These are phyloP conservation scores for Colletotrichum tofieldiae DNA, from an alignment of 2,329 filamentous ascomycete genomes.

Conservation along the genomic window DNA sequence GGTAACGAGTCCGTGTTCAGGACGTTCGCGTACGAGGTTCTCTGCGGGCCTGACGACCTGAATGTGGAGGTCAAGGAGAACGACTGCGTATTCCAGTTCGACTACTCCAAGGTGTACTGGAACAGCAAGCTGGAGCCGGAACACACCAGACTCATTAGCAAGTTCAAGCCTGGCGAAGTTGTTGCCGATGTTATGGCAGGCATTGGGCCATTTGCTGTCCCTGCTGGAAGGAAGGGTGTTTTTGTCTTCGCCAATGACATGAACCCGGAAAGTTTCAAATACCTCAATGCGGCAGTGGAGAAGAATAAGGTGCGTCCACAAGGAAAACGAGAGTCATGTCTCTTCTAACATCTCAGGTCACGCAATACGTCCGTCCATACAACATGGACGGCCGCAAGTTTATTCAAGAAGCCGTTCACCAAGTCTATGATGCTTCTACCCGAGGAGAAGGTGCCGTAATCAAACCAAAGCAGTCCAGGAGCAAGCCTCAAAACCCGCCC, in stretches of 20 bases:
- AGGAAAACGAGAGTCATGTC: neutral
- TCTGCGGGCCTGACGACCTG: conserved; percentile 86
- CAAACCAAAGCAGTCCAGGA: conserved; percentile 62
- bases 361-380: conserved; percentile 81
- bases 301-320: conserved; percentile 80
- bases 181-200: conserved; percentile 98
- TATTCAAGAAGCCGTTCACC: conserved; percentile 79
- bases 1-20: conserved; percentile 89
- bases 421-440: conserved; percentile 67
- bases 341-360: conserved; percentile 60
- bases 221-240: conserved; percentile 89
- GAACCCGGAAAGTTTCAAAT: conserved; percentile 88
- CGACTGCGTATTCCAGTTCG: conserved; percentile 89
- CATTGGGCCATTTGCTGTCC: conserved; percentile 94
- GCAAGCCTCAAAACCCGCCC: conserved; percentile 53
- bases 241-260: conserved; percentile 98
- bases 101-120: conserved; percentile 98
- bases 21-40: conserved; percentile 93
- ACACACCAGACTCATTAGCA: conserved; percentile 83
- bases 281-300: conserved; percentile 78
- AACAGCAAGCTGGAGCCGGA: conserved; percentile 93
- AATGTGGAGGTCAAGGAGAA: conserved; percentile 88
- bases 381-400: conserved; percentile 88
- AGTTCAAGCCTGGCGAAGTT: conserved; percentile 88
- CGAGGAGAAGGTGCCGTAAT: conserved; percentile 70